Base-by-base conservation (phyloP, 495 filamentous ascomycete genomes). In the Penicillium angulare region DNA sequence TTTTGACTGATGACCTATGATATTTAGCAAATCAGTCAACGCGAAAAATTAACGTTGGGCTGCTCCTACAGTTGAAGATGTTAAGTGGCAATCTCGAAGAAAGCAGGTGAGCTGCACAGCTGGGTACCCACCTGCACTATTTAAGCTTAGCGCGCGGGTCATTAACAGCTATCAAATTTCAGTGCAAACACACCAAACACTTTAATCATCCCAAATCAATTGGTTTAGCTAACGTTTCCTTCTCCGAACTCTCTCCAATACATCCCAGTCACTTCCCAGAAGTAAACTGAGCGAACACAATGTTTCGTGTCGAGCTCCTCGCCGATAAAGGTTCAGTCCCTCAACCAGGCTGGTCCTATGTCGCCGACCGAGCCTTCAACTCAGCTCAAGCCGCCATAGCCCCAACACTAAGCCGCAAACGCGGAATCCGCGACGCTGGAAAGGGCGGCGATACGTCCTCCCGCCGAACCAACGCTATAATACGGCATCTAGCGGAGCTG, bases 311-410 rank as follows among this genome's bases (percentile, higher is more conserved):
- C 58, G 84, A 92, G 65, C 82, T 92, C 41, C 72, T 96, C 38
- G 85, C 88, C 13, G 60, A 85, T 75, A 78, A 85, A 3, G 81
- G 81, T 34, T 81, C 82, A 16, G 78, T 79, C 48, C 72, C 75
- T 42, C 87, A 87, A 1, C 90, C 91, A 0, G 91, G 91, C 52
- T 97, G 87, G 84, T 87, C 88, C 33, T 93, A 93, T 65, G 90
- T 96, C 16, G 82, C 89, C 26, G 87, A 95, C 57, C 81, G 79
- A n/a, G 79, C 78, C 51, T 74, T 78, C 52, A 79, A 83, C 47
- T 78, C 83, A 12, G 73, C 82, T 34, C 80, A 85, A 75, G 72
- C 75, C 53, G 68, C 79, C 55, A 71, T 80, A 70, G 74, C 81
- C 55, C 73, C 83, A 39, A 65, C 73, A 38, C 61, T 78, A 42